Conservation (phyloP, 2,329 filamentous ascomycete genomes). For the Sporothrix curviconia region DNA sequence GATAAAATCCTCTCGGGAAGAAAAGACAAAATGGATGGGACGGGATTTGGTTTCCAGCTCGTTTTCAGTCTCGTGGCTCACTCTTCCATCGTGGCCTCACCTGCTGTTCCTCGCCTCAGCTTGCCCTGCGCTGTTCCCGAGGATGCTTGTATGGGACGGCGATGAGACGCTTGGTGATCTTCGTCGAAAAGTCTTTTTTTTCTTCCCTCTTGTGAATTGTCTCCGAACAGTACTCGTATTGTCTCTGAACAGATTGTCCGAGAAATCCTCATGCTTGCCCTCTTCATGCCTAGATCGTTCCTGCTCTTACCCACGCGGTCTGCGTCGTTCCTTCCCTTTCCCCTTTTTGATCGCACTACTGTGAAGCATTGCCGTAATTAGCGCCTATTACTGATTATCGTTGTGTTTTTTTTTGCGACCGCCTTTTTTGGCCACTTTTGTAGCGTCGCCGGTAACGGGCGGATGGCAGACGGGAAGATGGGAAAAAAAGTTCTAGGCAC, state of each 20-base stretch:
- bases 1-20: no score
- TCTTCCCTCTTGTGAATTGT: neutral
- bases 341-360: conserved; percentile 7
- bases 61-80: neutral
- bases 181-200: neutral
- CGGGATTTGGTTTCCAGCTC: neutral
- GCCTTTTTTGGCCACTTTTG: neutral
- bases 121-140: neutral
- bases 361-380: neutral
- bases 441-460: conserved; percentile 1
- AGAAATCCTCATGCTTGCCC: neutral
- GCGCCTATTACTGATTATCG: conserved; percentile 1
- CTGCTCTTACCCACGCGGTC: neutral
- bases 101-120: neutral
- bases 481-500: no score
- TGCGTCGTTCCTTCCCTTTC: neutral
- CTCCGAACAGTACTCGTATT: neutral
- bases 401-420: neutral
- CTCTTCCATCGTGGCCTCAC: neutral
- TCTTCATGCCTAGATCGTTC: neutral
- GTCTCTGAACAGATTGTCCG: neutral
- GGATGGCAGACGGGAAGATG: neutral
- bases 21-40: neutral
- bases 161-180: conserved; percentile 4
- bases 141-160: neutral